phyloP scores from a whole-genome alignment of 345 rosid species.

The Pelargonium nanum region DNA sequence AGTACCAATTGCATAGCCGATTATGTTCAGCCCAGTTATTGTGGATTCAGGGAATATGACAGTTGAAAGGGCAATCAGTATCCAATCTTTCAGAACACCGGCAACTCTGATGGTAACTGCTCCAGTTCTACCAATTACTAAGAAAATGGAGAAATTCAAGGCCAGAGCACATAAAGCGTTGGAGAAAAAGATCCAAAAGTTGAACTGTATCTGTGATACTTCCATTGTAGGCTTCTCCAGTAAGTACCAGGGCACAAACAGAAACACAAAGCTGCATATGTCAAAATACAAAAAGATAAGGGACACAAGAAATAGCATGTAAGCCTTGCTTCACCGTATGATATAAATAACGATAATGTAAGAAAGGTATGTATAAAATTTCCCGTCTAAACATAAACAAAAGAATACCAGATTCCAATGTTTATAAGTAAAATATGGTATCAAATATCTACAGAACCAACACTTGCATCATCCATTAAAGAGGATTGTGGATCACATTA shows the following conservation, averaged over 20 bases:
- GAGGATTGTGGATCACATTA: too few species aligned
- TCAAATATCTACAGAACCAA: too few species aligned
- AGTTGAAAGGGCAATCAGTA: conserved; percentile 86
- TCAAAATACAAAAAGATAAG: conserved; percentile 6
- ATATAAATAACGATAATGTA: too few species aligned
- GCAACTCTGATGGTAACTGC: conserved; percentile 94
- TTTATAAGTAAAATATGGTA: too few species aligned
- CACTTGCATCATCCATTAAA: too few species aligned
- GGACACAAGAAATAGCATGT: conserved; percentile 1
- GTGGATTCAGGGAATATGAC: conserved; percentile 85
- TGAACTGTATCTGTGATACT: conserved; percentile 78
- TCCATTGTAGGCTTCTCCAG: conserved; percentile 79
- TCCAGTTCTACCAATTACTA: conserved; percentile 92
- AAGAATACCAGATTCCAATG: too few species aligned
- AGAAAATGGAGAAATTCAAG: conserved; percentile 79
- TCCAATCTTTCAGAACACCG: conserved; percentile 97
- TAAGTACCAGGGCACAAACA: conserved; percentile 84
- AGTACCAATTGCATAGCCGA: conserved; percentile 87
- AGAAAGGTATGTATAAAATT: too few species aligned
- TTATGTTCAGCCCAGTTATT: conserved; percentile 84
- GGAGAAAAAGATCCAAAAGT: conserved; percentile 94
- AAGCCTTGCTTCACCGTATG: neutral
- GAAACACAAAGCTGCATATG: conserved; percentile 76
- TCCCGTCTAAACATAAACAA: too few species aligned
- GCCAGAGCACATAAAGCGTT: conserved; percentile 90